Evolutionary conservation across 2,329 filamentous ascomycete genomes (phyloP), one percentile per base, ranked within the genome.

Genomic region (Chrysoporthe deuterocubensis): DNA sequence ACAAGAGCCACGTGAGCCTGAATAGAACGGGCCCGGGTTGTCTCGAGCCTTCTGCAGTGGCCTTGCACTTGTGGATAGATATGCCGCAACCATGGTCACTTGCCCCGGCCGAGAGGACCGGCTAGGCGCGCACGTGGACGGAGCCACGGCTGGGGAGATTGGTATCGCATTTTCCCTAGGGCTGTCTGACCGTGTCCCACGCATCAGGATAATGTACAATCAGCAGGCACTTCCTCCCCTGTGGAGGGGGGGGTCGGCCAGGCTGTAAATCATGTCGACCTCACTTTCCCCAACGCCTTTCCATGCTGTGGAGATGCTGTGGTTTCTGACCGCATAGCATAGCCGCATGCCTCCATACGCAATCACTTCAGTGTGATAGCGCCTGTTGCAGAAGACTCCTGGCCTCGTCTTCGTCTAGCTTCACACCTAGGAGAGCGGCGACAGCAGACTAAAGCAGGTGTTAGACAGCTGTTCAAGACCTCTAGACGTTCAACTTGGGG

Each of bases 401-500:
- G 11, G 7, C 46, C 3, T 61, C 62, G 58, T 72, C 62, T 64
- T 34, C 48, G 42, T 18, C n/a, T 34, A 2, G n/a, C 50, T 58
- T 65, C 40, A 61, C 52, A 69, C 71, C 76, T 87, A 90, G 71
- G 86, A 88, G 75, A 90, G 87, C 71, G 88, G 88, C 66, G 70
- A 71, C 65, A 71, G 64, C 56, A 71, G 63, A 56, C 70, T 71
- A 40, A 26, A 40, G 48, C 72, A 11, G 6, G n/a, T 59, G 66
- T 72, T 37, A 73, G 71, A 44, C 11, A 52, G 9, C 9, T 4
- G 32, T 54, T 13, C n/a, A 9, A 14, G 34, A 37, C 16, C 6
- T 37, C 26, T 9, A 59, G 40, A 34, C 21, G 26, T 46, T 3
- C 34, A 34, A 43, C 42, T 14, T 8, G 37, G 26, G 26, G 26